Evolutionary conservation across 108 stramenopile genomes (phyloP), one percentile per base, ranked within the genome.

Genomic region (Conticribra weissflogii): DNA sequence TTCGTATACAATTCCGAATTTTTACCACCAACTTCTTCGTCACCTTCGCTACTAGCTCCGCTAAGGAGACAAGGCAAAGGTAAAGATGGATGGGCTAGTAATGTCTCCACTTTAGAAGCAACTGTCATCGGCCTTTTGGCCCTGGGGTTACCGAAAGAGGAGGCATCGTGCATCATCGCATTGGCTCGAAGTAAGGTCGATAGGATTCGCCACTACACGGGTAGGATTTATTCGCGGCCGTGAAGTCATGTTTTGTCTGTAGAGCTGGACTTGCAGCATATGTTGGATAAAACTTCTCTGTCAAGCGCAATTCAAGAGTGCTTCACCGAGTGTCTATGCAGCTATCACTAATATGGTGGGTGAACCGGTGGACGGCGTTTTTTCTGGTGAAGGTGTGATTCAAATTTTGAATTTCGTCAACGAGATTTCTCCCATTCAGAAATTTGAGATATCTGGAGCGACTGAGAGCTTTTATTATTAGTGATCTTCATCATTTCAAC

Each of bases 11-110:
- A 19, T 4, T 47, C 61, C 18, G 19, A 22, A 29, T 17, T 34
- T 28, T 31, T 24, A 12, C 17, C 50, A 27, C 48, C 57, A 54
- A 59, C 63, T n/a, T 52, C 55, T 17, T 53, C 23, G 12, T 51
- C 57, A 7, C 56, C 53, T 12, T 81, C 80, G 0, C 28, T 81
- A 19, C 60, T 81, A 14, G 61, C 71, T 16, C 83, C 83, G 28
- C 59, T 84, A 22, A 44, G 83, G 12, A 29, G 80, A 12, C 71
- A 76, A 51, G 83, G 79, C 1, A 65, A 70, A 30, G 77, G 77
- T 0, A 72, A 63, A 2, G 12, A 45, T 16, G 59, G 54, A 18
- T 19, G 41, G 17, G 28, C 17, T 45, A 55, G 49, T 0, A 60
- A 54, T 61, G 74, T 71, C 5, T 71, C 63, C 3, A 78, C 77